Evolutionary conservation across 2,329 filamentous ascomycete genomes (phyloP), one percentile per base, ranked within the genome.

Genomic region (Berkeleyomyces basicola): DNA sequence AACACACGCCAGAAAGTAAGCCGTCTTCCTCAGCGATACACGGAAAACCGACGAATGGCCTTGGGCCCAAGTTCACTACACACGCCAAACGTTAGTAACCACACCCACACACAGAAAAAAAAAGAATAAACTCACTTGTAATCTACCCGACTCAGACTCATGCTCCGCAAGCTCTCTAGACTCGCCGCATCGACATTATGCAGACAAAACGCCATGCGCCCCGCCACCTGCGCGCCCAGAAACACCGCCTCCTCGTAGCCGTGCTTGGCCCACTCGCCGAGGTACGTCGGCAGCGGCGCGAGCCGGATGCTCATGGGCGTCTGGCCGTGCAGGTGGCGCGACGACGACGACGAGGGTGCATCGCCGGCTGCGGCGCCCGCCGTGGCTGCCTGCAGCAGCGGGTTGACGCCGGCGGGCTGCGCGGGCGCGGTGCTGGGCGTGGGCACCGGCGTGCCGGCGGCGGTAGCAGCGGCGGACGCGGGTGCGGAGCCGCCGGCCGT

Each of bases 401-500:
- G 91, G 71, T 97, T 96, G 55, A 96, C 90, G 58, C 67, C 65
- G 44, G 78, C 84, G 23, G 23, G 23, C 23, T 23, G 23, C 23
- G 23, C 23, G 23, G 23, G 23, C 23, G 2, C 23, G 70, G 72
- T 77, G 71, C 77, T 81, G 66, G 76, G 81, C 68, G 76, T 36
- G 33, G 61, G 53, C 7, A 40, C 49, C 3, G 61, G 51, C 3
- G 10, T 89, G 0, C 93, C 95, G 1, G 92, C 97, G 73, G 95
- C 93, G 14, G 90, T 84, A 42, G 92, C 92, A 0, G 92, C 97
- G 49, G 49, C 81, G 67, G 76, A 81, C 68, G 76, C 80, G 2
- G 88, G 89, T 0, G 93, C 95, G 1, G 92, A 97, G 73, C 95
- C 92, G n/a, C 90, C 84, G 42, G 92, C 92, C 0, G 92, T 97